A percentile compares a stretch with the other conserved stretches of the same genome.
Conservation (phyloP, 108 stramenopile species). For the Cyclotella choctawhatcheeana region DNA sequence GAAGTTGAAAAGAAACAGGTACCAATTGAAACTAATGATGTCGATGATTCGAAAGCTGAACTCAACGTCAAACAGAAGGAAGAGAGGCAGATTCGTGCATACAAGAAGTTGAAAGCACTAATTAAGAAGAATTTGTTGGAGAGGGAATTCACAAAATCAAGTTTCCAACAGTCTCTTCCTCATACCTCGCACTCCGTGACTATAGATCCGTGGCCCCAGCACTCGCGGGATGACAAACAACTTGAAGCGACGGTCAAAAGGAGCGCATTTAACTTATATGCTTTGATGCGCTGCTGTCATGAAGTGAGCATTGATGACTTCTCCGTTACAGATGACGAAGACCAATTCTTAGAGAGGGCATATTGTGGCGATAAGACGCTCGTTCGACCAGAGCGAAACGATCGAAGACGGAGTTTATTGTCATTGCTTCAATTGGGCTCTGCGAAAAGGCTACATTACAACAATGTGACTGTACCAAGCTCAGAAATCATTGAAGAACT, state of each 20-base stretch:
- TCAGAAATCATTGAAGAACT: no score
- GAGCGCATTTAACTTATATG: neutral
- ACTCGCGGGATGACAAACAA: neutral
- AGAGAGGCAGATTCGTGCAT: slow-evolving; percentile 1
- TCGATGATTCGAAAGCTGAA: no score
- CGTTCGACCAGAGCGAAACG: neutral
- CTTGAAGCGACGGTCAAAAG: neutral
- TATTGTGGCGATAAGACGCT: neutral
- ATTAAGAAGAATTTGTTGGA: no score
- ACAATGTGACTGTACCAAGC: no score
- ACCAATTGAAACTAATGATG: no score
- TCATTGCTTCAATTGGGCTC: no score
- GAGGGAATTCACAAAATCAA: neutral
- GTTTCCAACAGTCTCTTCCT: neutral
- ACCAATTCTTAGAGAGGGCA: neutral
- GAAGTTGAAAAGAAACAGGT: no score
- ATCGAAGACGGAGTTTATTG: no score
- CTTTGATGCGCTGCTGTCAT: neutral
- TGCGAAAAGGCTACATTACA: no score
- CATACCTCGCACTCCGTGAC: neutral
- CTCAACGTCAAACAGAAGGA: no score
- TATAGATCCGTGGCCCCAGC: neutral
- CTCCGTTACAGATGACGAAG: neutral
- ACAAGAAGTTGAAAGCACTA: neutral
- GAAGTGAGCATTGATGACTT: neutral